phyloP scores from a whole-genome alignment of 2,329 filamentous ascomycete genomes.

The Clarireedia sp. region DNA sequence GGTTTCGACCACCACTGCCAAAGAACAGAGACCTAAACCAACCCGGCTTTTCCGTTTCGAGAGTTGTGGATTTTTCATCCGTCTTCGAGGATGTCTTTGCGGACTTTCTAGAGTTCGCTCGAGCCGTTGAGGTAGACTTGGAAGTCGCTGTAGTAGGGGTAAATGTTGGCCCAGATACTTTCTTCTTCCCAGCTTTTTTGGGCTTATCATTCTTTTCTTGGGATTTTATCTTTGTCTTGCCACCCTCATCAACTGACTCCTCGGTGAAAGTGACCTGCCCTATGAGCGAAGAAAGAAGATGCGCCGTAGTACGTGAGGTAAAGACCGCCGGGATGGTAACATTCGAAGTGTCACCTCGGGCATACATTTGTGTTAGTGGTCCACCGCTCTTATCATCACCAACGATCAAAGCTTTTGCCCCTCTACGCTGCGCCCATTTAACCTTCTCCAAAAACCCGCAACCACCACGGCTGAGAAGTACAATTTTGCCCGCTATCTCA shows the following conservation, averaged over 20 bases:
- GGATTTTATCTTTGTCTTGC: slow-evolving; percentile 46
- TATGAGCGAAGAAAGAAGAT: slow-evolving; percentile 80
- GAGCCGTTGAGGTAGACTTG: slow-evolving; percentile 26
- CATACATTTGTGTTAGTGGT: slow-evolving; percentile 93
- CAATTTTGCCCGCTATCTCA: slow-evolving; percentile 89
- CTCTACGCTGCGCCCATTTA: slow-evolving; percentile 90
- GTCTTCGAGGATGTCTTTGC: slow-evolving; percentile 25
- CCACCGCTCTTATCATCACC: slow-evolving; percentile 88
- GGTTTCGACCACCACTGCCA: slow-evolving; percentile 27
- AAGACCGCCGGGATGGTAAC: slow-evolving; percentile 91
- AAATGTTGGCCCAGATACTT: slow-evolving; percentile 19
- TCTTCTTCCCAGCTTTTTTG: slow-evolving; percentile 24
- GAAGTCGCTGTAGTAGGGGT: slow-evolving; percentile 22
- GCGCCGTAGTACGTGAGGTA: slow-evolving; percentile 89
- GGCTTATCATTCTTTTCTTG: slow-evolving; percentile 33
- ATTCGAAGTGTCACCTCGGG: slow-evolving; percentile 91
- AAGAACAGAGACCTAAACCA: slow-evolving; percentile 41
- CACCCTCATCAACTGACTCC: slow-evolving; percentile 51
- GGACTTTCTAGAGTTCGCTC: slow-evolving; percentile 21
- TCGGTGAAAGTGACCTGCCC: slow-evolving; percentile 60
- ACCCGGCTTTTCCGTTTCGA: slow-evolving; percentile 24
- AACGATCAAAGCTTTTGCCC: slow-evolving; percentile 83
- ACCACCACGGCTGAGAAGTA: slow-evolving; percentile 82
- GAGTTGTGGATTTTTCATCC: slow-evolving; percentile 15
- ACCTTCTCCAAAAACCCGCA: slow-evolving; percentile 97